Percentiles rank a stretch among this genome's conserved stretches.
Conservation (phyloP, 2,329 filamentous ascomycete genomes). For the Claviceps sp. region DNA sequence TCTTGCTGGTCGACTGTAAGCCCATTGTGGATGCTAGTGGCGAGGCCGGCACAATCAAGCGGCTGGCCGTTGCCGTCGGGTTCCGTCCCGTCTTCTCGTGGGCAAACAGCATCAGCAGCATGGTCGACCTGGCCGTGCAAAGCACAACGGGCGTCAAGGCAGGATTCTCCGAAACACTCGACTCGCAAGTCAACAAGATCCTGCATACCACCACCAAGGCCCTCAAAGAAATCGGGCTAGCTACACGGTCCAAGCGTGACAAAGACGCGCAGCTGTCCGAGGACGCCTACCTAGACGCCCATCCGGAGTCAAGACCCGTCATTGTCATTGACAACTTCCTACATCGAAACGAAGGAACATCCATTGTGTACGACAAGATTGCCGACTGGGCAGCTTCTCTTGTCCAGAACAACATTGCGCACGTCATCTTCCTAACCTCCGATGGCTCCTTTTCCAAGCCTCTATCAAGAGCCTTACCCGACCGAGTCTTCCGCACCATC, state of each 20-base stretch:
- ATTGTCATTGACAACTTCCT: slow-evolving; percentile 88
- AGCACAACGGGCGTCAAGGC: slow-evolving; percentile 89
- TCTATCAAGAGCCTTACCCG: slow-evolving; percentile 73
- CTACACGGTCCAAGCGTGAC: slow-evolving; percentile 55
- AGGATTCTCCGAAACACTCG: slow-evolving; percentile 84
- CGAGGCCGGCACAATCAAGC: slow-evolving; percentile 71
- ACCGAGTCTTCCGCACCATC: slow-evolving; percentile 79
- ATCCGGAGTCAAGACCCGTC: slow-evolving; percentile 70
- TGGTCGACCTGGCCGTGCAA: slow-evolving; percentile 84
- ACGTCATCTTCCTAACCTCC: slow-evolving; percentile 87
- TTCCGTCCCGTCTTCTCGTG: slow-evolving; percentile 91
- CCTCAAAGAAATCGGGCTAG: slow-evolving; percentile 63
- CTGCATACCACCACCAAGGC: slow-evolving; percentile 71
- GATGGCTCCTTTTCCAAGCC: slow-evolving; percentile 83
- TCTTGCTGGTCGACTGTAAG: slow-evolving; percentile 83
- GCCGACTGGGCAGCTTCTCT: slow-evolving; percentile 82
- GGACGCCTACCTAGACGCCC: slow-evolving; percentile 80
- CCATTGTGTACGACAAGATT: slow-evolving; percentile 62
- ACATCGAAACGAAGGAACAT: slow-evolving; percentile 55
- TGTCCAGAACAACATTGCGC: slow-evolving; percentile 77
- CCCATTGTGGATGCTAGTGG: slow-evolving; percentile 82
- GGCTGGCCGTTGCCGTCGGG: slow-evolving; percentile 70
- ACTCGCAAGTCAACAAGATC: slow-evolving; percentile 81
- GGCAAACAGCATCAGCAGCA: slow-evolving; percentile 87
- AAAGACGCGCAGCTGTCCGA: slow-evolving; percentile 60